Evolutionary conservation across 2,329 filamentous ascomycete genomes (phyloP), one percentile per base, ranked within the genome.

Genomic region (Cladosporium sp.): DNA sequence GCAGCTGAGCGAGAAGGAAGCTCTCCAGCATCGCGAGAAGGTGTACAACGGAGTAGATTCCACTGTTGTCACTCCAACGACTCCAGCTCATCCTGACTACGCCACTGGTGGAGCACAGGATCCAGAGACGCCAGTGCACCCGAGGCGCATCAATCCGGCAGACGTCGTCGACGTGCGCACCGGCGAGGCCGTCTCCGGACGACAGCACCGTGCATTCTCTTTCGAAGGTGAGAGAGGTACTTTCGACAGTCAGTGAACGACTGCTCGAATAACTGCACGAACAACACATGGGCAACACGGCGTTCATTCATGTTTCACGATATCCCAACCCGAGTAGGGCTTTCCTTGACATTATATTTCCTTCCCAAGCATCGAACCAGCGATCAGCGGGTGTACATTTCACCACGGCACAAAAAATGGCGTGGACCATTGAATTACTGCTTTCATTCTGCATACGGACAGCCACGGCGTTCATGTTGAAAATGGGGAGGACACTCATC

Each of bases 1-100:
- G 21, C 76, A 80, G 66, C 72, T 83, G 40, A 78, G 77, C 23
- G 82, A 83, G 71, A 84, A 84, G 68, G 80, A 84, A 65, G 78
- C 79, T 40, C 78, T 83, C 74, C 73, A 78, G 66, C 74, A 78
- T 23, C 76, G 82, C 21, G 81, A 83, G 71, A 73, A 74, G 65
- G 72, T 78, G 57, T 81, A 81, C 71, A 83, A 83, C 58, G 82
- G 82, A 16, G 73, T 81, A 2, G 78, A 80, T 64, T 73, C 53
- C 11, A 65, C 46, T 33, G 63, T 53, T 8, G 56, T 40, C 31
- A 60, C 63, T 31, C 52, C 62, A 12, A 53, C 61, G 6, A 63
- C 61, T 2, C 33, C 61, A 31, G 49, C 23, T 7, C 12, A 23
- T 28, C 44, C 33, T 16, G 59, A 40, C 10, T 37, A 28, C 12